Base-by-base conservation (phyloP, 2,329 filamentous ascomycete species). In the Talaromyces sp. region DNA sequence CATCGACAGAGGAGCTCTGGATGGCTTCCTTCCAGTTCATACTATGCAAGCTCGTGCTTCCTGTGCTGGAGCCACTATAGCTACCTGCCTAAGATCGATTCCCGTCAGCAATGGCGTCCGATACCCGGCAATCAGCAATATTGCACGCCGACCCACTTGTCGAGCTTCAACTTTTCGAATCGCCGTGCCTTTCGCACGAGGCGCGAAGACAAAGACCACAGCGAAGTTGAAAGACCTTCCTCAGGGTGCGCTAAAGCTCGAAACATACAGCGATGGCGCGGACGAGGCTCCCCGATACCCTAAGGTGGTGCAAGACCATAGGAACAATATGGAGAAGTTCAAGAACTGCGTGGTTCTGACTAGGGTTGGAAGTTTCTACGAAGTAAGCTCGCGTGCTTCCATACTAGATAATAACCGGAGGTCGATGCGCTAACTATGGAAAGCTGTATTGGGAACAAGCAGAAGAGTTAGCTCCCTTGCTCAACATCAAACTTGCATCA, bases 321-420 rank as follows among this genome's bases (percentile, higher is more conserved):
- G 88, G 65, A 91, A 89, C 70, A 96, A 97, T 79, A 97, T 98
- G 89, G 85, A 88, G 70, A 93, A 90, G 72, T 97, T 96, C 79
- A 87, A 89, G 72, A 92, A 96, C 72, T 98, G 94, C 78, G 91
- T 99, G 45, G 78, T 99, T 7, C 81, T 99, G 67, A 99, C 95
- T 3, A 88, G 94, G 65, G 93, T 99, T 31, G 95, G 95, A 64
- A 90, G 93, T 67, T 99, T 99, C 79, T 99, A 98, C 78, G 95
- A 99, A 79, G 83, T 84, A 77, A 53, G 72, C 60, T 29, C 25
- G 34, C 10, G 19, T 43, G 40, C 31, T 38, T 15, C n/a, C n/a
- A 36, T 22, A 22, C 2, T 47, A 36, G 5, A 56, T 2, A 38
- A 10, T 36, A 47, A 45, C 40, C 25, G 22, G 13, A 25, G 43